Evolutionary conservation across 2,329 filamentous ascomycete species (phyloP).

Genomic region (Lachnellula cervina): DNA sequence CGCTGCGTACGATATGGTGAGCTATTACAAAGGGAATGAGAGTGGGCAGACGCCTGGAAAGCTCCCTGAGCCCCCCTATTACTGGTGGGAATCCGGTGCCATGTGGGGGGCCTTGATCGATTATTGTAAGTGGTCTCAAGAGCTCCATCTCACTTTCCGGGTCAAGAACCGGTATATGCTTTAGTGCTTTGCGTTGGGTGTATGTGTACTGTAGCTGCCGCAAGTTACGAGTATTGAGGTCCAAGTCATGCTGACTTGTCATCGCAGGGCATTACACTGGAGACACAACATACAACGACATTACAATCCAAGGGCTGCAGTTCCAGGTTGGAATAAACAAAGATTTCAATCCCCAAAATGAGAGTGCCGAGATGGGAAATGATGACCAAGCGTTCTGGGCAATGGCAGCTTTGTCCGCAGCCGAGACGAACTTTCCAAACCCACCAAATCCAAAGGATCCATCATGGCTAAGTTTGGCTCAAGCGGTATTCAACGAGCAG

Average conservation of each 20-base stretch:
- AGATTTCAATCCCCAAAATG: conserved; percentile 72
- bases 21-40: conserved; percentile 45
- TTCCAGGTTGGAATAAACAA: conserved; percentile 67
- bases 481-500: conserved; percentile 77
- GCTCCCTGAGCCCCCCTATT: conserved; percentile 37
- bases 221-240: neutral
- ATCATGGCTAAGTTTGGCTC: conserved; percentile 64
- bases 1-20: conserved; percentile 42
- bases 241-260: neutral
- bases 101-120: conserved; percentile 67
- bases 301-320: conserved; percentile 62
- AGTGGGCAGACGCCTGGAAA: conserved; percentile 44
- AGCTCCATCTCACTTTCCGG: neutral
- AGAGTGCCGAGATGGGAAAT: conserved; percentile 62
- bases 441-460: conserved; percentile 47
- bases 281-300: conserved; percentile 64
- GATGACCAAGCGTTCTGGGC: conserved; percentile 74
- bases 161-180: neutral
- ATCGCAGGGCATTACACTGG: conserved; percentile 62
- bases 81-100: conserved; percentile 58
- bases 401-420: conserved; percentile 62
- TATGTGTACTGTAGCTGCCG: neutral
- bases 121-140: conserved; percentile 45
- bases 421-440: conserved; percentile 59
- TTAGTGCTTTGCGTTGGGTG: neutral